phyloP scores from a whole-genome alignment of 2,329 filamentous ascomycete species.

The Trichoderma polysporum region DNA sequence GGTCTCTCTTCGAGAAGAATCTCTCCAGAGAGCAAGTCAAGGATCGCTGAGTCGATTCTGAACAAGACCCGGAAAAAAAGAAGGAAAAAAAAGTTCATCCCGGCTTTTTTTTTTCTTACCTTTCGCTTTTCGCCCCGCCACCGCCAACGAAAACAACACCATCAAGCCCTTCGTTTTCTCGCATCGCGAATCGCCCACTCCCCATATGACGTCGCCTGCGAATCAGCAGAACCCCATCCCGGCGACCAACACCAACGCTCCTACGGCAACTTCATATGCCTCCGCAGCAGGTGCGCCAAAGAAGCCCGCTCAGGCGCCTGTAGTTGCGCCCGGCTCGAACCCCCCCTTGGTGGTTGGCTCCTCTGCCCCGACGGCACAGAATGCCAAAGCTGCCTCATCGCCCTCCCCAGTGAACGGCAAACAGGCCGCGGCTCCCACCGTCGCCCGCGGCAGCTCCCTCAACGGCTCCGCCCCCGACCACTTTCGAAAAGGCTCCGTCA shows the following conservation, averaged over 20 bases:
- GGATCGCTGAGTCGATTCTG: slow-evolving; percentile 9
- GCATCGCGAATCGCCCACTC: slow-evolving; percentile 34
- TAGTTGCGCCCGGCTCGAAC: slow-evolving; percentile 58
- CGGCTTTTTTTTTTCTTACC: slow-evolving; percentile 20
- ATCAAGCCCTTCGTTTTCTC: slow-evolving; percentile 22
- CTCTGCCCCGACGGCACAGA: slow-evolving; percentile 50
- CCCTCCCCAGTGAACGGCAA: slow-evolving; percentile 85
- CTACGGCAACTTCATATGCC: slow-evolving; percentile 64
- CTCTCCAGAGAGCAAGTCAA: slow-evolving; percentile 1
- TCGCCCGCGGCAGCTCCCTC: slow-evolving; percentile 61
- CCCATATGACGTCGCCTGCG: slow-evolving; percentile 62
- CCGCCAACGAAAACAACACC: not conserved
- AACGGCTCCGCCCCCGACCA: slow-evolving; percentile 75
- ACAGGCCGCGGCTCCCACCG: slow-evolving; percentile 65
- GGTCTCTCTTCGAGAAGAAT: not conserved
- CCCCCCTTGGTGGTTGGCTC: slow-evolving; percentile 56
- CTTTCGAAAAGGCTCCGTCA: slow-evolving; percentile 82
- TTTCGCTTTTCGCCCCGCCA: slow-evolving; percentile 29
- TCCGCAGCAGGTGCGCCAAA: slow-evolving; percentile 63
- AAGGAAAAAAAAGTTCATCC: not conserved
- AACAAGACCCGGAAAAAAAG: not conserved
- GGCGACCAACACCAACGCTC: slow-evolving; percentile 59
- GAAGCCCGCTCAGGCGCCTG: slow-evolving; percentile 60
- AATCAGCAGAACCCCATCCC: slow-evolving; percentile 53
- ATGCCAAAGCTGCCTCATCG: slow-evolving; percentile 60